A percentile compares a stretch with the other conserved stretches of the same genome.
Evolutionary conservation across 305 asterid genomes (phyloP).

Genomic region (Fraxinus latifolia): DNA sequence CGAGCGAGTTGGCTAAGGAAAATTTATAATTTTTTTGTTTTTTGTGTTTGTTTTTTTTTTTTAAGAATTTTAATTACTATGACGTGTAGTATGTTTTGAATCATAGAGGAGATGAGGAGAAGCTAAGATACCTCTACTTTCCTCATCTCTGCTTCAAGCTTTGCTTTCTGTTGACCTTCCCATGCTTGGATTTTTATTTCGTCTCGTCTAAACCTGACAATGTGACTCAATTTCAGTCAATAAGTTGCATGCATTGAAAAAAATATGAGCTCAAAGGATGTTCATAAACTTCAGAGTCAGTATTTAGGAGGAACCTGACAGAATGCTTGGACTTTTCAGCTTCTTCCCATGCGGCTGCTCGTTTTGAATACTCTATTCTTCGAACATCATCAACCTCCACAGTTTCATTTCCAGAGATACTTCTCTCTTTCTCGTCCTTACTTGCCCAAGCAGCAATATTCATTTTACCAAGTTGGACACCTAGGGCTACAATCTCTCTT

Average conservation of each 20-base stretch:
- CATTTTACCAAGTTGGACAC: constrained; percentile 91
- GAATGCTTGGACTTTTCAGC: constrained; percentile 73
- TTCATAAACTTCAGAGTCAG: not conserved
- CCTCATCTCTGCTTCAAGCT: constrained; percentile 92
- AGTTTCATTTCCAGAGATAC: constrained; percentile 29
- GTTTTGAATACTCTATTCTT: constrained; percentile 60
- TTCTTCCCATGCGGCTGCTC: constrained; percentile 94
- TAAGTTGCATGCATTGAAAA: not conserved
- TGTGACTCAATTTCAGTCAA: not conserved
- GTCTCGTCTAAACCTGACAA: constrained; percentile 75
- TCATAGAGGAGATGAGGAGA: not conserved
- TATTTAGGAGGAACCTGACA: constrained; percentile 55
- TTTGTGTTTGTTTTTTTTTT: too few species aligned
- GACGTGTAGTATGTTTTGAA: not conserved
- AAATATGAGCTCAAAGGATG: not conserved
- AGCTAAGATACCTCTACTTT: constrained; percentile 65
- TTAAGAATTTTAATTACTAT: not conserved
- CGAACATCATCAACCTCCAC: constrained; percentile 43
- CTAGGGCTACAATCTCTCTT: constrained; percentile 85
- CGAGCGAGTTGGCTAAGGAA: not conserved
- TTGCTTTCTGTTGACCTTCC: constrained; percentile 90
- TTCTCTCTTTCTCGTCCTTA: constrained; percentile 64
- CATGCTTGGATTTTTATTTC: constrained; percentile 90
- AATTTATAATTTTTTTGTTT: too few species aligned
- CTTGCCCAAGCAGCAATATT: constrained; percentile 98